A percentile compares a stretch with the other conserved stretches of the same genome.
These are phyloP conservation scores for Zymoseptoria ardabiliae DNA, from an alignment of 2,329 filamentous ascomycete genomes.

Conservation along the genomic window DNA sequence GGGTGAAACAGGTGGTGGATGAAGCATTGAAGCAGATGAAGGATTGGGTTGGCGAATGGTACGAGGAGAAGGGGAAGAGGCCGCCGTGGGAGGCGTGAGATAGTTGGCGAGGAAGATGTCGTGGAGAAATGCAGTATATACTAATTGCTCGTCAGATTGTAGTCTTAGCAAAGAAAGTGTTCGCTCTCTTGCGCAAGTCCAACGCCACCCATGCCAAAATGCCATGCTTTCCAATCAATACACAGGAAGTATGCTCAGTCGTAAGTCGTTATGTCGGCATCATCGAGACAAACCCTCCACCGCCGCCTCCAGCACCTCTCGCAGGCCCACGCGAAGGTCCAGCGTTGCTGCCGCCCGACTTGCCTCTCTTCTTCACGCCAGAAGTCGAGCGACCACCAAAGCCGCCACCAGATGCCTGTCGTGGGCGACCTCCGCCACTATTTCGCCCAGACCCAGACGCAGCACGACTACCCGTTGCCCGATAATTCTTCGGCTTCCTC, in stretches of 20 bases:
- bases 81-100: neutral
- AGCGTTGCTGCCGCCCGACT: neutral
- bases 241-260: neutral
- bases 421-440: neutral
- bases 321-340: neutral
- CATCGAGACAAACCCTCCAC: neutral
- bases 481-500: slow-evolving; percentile 3
- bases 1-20: neutral
- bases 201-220: neutral
- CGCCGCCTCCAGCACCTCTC: neutral
- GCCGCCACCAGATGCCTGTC: slow-evolving; percentile 4
- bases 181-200: neutral
- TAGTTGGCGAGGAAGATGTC: neutral
- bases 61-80: neutral
- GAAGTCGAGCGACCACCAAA: neutral
- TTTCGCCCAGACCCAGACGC: neutral
- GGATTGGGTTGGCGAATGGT: neutral
- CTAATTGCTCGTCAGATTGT: neutral
- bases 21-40: neutral
- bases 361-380: neutral
- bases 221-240: neutral
- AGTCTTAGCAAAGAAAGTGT: neutral
- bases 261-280: slow-evolving; percentile 7
- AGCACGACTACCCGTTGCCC: slow-evolving; percentile 1
- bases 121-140: neutral